A percentile compares a stretch with the other conserved stretches of the same genome.
phyloP scores from a whole-genome alignment of 2,329 filamentous ascomycete species.

The Mycocentrospora acerina region DNA sequence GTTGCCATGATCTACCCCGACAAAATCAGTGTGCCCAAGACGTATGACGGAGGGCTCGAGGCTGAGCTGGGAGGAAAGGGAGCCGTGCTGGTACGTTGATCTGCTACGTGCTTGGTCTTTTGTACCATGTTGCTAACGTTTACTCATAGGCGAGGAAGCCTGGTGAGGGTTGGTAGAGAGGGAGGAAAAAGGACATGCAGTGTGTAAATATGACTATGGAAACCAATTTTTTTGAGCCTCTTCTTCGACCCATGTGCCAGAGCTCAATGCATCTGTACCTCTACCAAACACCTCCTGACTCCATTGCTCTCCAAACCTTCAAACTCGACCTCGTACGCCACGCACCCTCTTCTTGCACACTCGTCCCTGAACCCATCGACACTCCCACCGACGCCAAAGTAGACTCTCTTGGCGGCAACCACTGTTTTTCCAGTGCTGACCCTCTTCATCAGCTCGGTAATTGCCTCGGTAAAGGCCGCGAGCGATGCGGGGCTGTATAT shows the following conservation, averaged over 20 bases:
- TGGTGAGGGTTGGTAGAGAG: constrained; percentile 19
- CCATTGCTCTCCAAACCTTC: constrained; percentile 46
- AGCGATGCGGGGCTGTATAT: constrained; percentile 79
- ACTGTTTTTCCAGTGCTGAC: constrained; percentile 62
- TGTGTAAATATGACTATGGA: constrained; percentile 13
- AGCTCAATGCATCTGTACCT: constrained; percentile 44
- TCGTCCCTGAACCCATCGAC: constrained; percentile 68
- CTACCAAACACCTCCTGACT: constrained; percentile 50
- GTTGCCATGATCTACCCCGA: constrained; percentile 49
- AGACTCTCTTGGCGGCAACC: constrained; percentile 75
- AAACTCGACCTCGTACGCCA: constrained; percentile 53
- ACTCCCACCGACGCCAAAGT: constrained; percentile 83
- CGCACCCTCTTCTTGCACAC: constrained; percentile 45
- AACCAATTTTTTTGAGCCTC: too few species aligned
- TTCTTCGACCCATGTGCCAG: too few species aligned
- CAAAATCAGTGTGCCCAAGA: constrained; percentile 48
- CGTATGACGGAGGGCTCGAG: constrained; percentile 51
- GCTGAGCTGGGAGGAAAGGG: constrained; percentile 50
- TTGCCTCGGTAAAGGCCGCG: constrained; percentile 66
- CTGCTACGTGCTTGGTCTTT: rapidly evolving
- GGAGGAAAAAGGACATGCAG: neutral
- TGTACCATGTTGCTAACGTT: constrained; percentile 5
- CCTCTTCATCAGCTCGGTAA: constrained; percentile 59
- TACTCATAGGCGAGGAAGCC: constrained; percentile 22
- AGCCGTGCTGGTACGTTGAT: constrained; percentile 43